A percentile compares a stretch with the other conserved stretches of the same genome.
Conservation (phyloP, 2,329 filamentous ascomycete genomes). For the Corniculantispora saksenae region DNA sequence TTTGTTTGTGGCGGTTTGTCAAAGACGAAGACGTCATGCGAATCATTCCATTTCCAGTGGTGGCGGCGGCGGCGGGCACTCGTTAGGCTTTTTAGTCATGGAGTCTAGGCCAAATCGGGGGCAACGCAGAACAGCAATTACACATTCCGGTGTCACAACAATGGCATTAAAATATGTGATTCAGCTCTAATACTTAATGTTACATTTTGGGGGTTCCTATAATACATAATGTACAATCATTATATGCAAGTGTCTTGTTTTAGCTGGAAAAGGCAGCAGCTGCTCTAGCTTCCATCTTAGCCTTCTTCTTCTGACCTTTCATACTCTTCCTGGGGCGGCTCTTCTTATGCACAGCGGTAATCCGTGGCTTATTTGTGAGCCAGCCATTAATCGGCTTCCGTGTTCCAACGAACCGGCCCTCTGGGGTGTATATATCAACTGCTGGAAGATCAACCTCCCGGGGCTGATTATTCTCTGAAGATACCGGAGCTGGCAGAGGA, state of each 20-base stretch:
- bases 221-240: slow-evolving; percentile 5
- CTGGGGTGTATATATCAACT: slow-evolving; percentile 82
- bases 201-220: neutral
- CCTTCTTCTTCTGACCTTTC: slow-evolving; percentile 57
- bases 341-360: slow-evolving; percentile 49
- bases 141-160: neutral
- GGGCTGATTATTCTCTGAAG: slow-evolving; percentile 19
- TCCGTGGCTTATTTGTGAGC: slow-evolving; percentile 59
- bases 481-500: neutral
- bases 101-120: neutral
- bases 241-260: neutral
- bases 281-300: slow-evolving; percentile 33
- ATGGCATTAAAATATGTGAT: neutral
- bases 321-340: slow-evolving; percentile 68
- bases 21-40: slow-evolving; percentile 4
- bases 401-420: slow-evolving; percentile 74
- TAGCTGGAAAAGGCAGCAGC: slow-evolving; percentile 11
- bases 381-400: slow-evolving; percentile 72
- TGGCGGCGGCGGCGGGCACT: neutral
- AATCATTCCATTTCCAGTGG: neutral
- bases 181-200: no score
- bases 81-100: neutral
- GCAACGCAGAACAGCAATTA: neutral
- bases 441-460: slow-evolving; percentile 19
- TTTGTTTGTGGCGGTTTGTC: neutral